A percentile compares a stretch with the other conserved stretches of the same genome.
These are phyloP conservation scores for Rhodotorula paludigena DNA, from an alignment of 768 basidiomycete species.

Conservation along the genomic window DNA sequence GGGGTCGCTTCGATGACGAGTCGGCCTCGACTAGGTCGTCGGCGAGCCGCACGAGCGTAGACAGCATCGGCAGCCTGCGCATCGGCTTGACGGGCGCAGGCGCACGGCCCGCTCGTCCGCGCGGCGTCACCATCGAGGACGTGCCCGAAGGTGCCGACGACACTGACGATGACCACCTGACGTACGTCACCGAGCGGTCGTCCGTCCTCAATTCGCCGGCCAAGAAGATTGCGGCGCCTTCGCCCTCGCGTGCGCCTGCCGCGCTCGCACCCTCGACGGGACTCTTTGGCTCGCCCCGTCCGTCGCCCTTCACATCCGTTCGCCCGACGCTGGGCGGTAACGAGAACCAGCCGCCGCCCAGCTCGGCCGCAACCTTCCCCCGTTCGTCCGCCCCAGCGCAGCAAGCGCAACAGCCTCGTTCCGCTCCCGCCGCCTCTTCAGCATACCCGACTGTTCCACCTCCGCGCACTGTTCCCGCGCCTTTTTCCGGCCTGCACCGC, in stretches of 20 bases:
- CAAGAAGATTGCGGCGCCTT: not conserved
- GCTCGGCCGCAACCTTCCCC: too few relatives aligned
- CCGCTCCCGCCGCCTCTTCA: not conserved
- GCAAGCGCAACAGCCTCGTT: too few relatives aligned
- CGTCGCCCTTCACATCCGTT: too few relatives aligned
- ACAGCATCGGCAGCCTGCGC: conserved; percentile 14
- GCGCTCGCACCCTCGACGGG: not conserved
- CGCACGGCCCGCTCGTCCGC: not conserved
- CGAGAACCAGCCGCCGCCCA: too few relatives aligned
- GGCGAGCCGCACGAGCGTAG: not conserved
- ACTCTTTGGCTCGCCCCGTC: not conserved
- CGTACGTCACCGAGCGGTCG: conserved; percentile 24
- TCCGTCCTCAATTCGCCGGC: conserved; percentile 1
- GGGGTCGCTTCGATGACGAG: conserved; percentile 15
- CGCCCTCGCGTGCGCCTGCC: not conserved
- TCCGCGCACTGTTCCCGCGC: not conserved
- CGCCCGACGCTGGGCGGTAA: too few relatives aligned
- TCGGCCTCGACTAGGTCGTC: not conserved
- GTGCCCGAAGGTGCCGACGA: not conserved
- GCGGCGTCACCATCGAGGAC: not conserved
- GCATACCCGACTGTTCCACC: not conserved
- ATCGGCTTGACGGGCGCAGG: conserved; percentile 8
- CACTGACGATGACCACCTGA: conserved; percentile 15
- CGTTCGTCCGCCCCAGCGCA: too few relatives aligned
- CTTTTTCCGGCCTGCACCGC: not conserved